Base-by-base conservation (phyloP, 2,329 filamentous ascomycete species). In the Corniculantispora saksenae region DNA sequence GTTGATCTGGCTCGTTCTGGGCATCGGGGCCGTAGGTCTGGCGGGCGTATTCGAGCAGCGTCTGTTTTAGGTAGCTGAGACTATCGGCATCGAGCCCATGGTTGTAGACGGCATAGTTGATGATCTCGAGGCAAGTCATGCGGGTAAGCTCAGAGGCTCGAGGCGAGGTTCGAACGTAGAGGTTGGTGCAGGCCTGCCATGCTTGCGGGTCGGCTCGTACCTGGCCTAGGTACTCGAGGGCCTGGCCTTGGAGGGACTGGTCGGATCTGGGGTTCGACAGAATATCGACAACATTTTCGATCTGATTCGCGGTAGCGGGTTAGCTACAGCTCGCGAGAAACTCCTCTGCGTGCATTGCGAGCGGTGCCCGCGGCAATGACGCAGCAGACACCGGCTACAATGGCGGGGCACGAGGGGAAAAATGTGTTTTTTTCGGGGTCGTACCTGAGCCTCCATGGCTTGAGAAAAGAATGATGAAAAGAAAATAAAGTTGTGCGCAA, bases 241-340 rank as follows among this genome's bases (percentile, higher is more conserved):
- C 94, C 82, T 97, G 93, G 67, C 82, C 80, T 80, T 94, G 93
- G 74, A 96, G 84, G 70, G 83, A 80, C 73, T 86, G 88, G 78
- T 94, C 88, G 72, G 93, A 91, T 72, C 85, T 81, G 66, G 92
- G 92, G 79, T 94, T 90, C 82, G 89, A 95, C 79, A 93, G 92
- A 81, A 98, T 96, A 79, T 95, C 89, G 81, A 98, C 95, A 79
- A 95, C 95, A 82, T 92, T 94, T 81, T 95, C 91, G 78, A 97
- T 89, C 92, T 97, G 74, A 19, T n/a, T 48, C 56, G 50, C 27
- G 59, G 63, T 58, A 57, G 50, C 57, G 66, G 38, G 68, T 70
- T 27, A 71, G 67, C 56, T 66, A 51, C 51, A 55, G 60, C 51
- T 56, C n/a, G 13, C 4, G 38, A 7, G 50, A 63, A 63, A 51